Evolutionary conservation across 202 grass and related monocot species (phyloP), one percentile per base, ranked within the genome.

Genomic region (Tripidium arundinaceum): DNA sequence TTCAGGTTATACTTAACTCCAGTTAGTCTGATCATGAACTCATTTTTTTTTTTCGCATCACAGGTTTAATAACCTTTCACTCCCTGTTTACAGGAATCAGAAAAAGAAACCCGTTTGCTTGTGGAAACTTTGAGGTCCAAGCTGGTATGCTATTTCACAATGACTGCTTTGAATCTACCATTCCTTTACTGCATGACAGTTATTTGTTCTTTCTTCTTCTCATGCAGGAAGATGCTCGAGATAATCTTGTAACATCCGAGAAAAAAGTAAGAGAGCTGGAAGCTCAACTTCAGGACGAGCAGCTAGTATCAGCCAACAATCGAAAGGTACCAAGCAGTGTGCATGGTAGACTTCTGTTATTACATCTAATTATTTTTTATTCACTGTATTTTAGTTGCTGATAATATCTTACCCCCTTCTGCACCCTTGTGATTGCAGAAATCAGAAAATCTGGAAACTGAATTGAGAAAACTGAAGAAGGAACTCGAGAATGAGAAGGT

Each of bases 401-500:
- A 41, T 70, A 36, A 68, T 16, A 55, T 54, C 15, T 78, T 73
- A 72, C 4, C 29, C 6, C 34, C 2, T 40, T 65, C n/a, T 62
- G 63, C 42, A 14, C 67, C 52, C 14, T 16, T 85, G 55, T n/a
- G 62, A 86, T 88, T 83, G 79, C 83, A 99, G 92, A 95, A 87
- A 86, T 88, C 83, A 83, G 90, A 95, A 81, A 79, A 73, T 49
- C 73, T 96, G 27, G 96, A 99, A 70, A 81, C 62, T 70, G 84
- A 95, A 79, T 43, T 93, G 85, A 93, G 81, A 62, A 89, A 83
- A 69, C 77, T 96, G 69, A 90, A 86, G 83, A 89, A 81, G 70
- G 90, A 91, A 79, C 80, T 99, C 80, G 88, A 96, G 86, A 90
- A 80, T 87, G 92, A 99, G 83, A 99, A 99, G 96, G 92, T 99